phyloP scores from a whole-genome alignment of 805 yeast species.

The Candida takata region DNA sequence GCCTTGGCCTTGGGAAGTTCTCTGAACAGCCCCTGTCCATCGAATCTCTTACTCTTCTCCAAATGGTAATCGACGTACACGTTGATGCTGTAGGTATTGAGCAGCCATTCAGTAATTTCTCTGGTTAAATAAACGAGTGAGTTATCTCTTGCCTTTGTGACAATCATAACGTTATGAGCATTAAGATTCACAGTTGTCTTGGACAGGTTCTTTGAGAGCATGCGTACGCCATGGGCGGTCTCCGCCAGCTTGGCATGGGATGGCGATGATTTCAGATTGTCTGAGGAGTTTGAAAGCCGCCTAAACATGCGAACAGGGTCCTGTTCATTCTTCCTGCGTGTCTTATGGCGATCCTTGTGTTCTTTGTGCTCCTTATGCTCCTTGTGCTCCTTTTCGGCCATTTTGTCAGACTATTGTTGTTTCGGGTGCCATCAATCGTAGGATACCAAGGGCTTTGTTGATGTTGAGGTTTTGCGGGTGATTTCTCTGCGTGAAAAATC shows the following conservation, averaged over 20 bases:
- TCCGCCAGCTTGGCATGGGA: slow-evolving; percentile 74
- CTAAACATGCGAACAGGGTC: slow-evolving; percentile 18
- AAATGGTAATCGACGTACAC: slow-evolving; percentile 75
- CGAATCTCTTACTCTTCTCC: slow-evolving; percentile 55
- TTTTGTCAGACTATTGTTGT: no score
- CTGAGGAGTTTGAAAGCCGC: slow-evolving; percentile 24
- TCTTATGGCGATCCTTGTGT: not conserved
- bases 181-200: slow-evolving; percentile 67
- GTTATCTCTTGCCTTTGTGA: slow-evolving; percentile 86
- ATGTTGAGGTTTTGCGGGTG: no score
- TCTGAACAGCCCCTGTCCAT: slow-evolving; percentile 42
- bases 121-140: slow-evolving; percentile 69
- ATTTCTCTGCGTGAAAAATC: no score
- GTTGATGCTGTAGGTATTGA: slow-evolving; percentile 33
- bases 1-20: slow-evolving; percentile 38
- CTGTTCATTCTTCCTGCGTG: slow-evolving; percentile 8
- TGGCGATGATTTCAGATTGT: slow-evolving; percentile 46
- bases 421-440: no score
- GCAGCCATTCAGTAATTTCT: slow-evolving; percentile 73
- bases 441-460: no score
- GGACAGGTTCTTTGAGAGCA: slow-evolving; percentile 63
- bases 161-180: slow-evolving; percentile 66
- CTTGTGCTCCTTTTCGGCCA: slow-evolving; percentile 1
- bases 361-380: not conserved
- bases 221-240: slow-evolving; percentile 74